phyloP scores from a whole-genome alignment of 176 grass and related monocot species.

The Bromus sterilis region DNA sequence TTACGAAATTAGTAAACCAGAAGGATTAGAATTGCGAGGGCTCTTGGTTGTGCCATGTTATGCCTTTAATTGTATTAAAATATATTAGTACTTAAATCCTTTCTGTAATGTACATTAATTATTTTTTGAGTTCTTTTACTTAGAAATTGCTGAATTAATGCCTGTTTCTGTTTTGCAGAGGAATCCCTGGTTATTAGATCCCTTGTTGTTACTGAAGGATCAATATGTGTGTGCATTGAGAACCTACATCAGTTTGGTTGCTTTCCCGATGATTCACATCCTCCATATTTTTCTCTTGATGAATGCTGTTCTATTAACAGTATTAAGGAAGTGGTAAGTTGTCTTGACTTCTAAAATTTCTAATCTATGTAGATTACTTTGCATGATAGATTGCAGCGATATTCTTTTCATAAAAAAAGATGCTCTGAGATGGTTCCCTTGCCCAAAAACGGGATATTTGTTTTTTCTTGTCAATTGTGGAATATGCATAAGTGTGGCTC shows the following conservation, averaged over 20 bases:
- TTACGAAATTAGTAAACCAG: not conserved
- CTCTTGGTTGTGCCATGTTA: not conserved
- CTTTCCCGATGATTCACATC: conserved; percentile 32
- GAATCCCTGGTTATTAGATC: conserved; percentile 52
- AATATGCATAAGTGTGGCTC: not conserved
- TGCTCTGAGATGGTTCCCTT: not conserved
- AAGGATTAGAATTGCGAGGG: not conserved
- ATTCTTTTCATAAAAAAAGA: not conserved
- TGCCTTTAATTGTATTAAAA: not conserved
- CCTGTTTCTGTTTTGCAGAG: conserved; percentile 42
- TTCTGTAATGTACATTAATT: not conserved
- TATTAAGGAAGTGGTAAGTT: conserved; percentile 86
- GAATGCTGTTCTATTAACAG: conserved; percentile 48
- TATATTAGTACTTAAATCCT: not conserved
- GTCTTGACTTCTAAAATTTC: conserved; percentile 15
- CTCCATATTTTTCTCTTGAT: conserved; percentile 70
- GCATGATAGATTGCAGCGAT: not conserved
- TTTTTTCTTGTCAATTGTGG: not conserved
- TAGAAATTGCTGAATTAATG: conserved; percentile 8
- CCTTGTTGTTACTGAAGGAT: conserved; percentile 51
- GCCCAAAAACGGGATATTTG: not conserved
- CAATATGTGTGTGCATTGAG: conserved; percentile 78
- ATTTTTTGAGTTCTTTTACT: not conserved
- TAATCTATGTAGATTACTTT: conserved; percentile 14
- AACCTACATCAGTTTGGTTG: conserved; percentile 67